Percentiles rank a stretch among this genome's conserved stretches.
Evolutionary conservation across 305 asterid genomes (phyloP).

Genomic region (Coffea humblotiana): DNA sequence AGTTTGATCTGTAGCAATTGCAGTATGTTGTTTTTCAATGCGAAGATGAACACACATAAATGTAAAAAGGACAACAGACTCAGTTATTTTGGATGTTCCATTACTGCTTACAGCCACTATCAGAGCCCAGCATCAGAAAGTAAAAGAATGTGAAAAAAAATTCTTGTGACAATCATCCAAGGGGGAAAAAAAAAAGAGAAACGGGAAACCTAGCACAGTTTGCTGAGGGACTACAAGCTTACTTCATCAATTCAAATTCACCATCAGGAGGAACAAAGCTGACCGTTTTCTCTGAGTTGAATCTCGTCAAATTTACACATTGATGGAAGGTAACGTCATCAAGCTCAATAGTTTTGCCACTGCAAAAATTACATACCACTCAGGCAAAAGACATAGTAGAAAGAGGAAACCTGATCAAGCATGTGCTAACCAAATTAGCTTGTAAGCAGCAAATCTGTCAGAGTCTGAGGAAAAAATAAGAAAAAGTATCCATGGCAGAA

Average conservation of each 20-base stretch:
- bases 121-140: neutral
- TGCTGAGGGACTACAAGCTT: constrained; percentile 38
- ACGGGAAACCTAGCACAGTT: neutral
- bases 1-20: too few species aligned
- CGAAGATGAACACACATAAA: neutral
- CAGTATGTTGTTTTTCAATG: neutral
- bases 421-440: neutral
- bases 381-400: neutral
- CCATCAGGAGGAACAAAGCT: constrained; percentile 99
- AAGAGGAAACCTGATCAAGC: constrained; percentile 8
- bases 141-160: neutral
- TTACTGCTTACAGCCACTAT: neutral
- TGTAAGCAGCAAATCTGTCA: neutral
- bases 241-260: constrained; percentile 99
- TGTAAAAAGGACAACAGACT: neutral
- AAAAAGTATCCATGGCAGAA: neutral
- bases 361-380: constrained; percentile 35
- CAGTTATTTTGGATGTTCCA: neutral
- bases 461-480: neutral
- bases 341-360: constrained; percentile 99
- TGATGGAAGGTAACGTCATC: constrained; percentile 99
- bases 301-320: constrained; percentile 98
- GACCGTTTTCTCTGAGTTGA: constrained; percentile 97
- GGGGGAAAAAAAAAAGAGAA: neutral
- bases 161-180: neutral